Evolutionary conservation across 176 grass and related monocot species (phyloP).

Genomic region (Raddia distichophylla): DNA sequence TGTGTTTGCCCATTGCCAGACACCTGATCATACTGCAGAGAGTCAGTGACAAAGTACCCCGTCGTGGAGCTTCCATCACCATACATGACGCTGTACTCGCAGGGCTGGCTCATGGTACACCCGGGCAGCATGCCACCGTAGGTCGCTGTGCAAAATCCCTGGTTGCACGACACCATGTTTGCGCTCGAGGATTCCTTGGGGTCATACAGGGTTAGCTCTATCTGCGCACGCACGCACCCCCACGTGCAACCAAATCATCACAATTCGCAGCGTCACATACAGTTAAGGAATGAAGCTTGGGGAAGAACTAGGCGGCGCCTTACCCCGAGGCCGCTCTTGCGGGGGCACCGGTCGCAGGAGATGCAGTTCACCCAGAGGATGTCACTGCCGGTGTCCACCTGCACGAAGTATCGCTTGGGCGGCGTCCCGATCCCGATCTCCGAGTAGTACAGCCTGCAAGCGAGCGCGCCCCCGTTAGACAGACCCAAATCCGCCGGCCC

Average conservation of each 20-base stretch:
- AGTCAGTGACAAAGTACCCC: slow-evolving; percentile 70
- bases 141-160: slow-evolving; percentile 60
- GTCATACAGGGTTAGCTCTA: slow-evolving; percentile 91
- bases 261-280: background rate
- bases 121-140: slow-evolving; percentile 55
- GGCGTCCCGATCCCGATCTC: slow-evolving; percentile 87
- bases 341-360: slow-evolving; percentile 68
- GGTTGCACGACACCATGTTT: slow-evolving; percentile 46
- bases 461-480: background rate
- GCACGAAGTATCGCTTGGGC: slow-evolving; percentile 70
- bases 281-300: too few relatives aligned
- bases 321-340: slow-evolving; percentile 88
- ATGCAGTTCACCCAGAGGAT: slow-evolving; percentile 94
- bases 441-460: slow-evolving; percentile 78
- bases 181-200: slow-evolving; percentile 62
- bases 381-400: slow-evolving; percentile 97
- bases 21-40: slow-evolving; percentile 75
- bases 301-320: too few relatives aligned
- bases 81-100: slow-evolving; percentile 77
- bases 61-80: slow-evolving; percentile 88
- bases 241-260: background rate
- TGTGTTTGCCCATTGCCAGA: slow-evolving; percentile 63
- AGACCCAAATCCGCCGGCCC: background rate
- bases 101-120: slow-evolving; percentile 54
- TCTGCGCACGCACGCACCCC: slow-evolving; percentile 30